Evolutionary conservation across 2,329 filamentous ascomycete species (phyloP).

Genomic region (Cytospora chrysosperma): DNA sequence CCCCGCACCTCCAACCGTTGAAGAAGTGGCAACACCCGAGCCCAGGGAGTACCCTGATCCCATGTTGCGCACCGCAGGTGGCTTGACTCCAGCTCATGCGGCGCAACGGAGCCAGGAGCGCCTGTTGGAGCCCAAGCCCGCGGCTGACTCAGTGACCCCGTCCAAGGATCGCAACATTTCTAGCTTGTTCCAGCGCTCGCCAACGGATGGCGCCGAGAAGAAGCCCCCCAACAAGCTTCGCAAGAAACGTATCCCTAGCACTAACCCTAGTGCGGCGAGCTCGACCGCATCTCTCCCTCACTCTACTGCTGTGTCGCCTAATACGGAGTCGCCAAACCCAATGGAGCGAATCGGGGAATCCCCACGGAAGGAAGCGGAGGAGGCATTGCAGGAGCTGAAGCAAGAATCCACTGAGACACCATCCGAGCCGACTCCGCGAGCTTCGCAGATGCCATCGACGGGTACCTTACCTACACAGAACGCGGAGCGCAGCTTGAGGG

Average conservation of each 20-base stretch:
- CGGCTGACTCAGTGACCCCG: slow-evolving; percentile 43
- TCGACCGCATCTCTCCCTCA: slow-evolving; percentile 72
- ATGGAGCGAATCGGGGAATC: slow-evolving; percentile 38
- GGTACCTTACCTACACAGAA: slow-evolving; percentile 44
- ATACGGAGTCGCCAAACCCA: slow-evolving; percentile 45
- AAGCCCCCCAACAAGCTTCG: slow-evolving; percentile 86
- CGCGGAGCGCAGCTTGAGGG: slow-evolving; percentile 54
- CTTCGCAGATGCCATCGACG: slow-evolving; percentile 45
- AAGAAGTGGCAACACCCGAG: slow-evolving; percentile 36
- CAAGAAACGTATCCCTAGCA: slow-evolving; percentile 77
- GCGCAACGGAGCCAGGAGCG: slow-evolving; percentile 51
- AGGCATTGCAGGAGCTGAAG: slow-evolving; percentile 25
- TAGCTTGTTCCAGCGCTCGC: slow-evolving; percentile 69
- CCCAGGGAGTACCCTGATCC: slow-evolving; percentile 24
- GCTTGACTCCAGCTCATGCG: slow-evolving; percentile 15
- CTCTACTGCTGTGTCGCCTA: slow-evolving; percentile 47
- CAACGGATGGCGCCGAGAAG: slow-evolving; percentile 60
- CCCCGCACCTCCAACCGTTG: slow-evolving; percentile 40
- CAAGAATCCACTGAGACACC: slow-evolving; percentile 33
- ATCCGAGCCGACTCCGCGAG: slow-evolving; percentile 47
- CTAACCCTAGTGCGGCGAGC: slow-evolving; percentile 86
- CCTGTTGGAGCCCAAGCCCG: slow-evolving; percentile 40
- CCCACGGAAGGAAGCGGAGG: slow-evolving; percentile 11
- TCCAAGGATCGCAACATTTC: slow-evolving; percentile 67
- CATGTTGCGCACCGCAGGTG: slow-evolving; percentile 10